Conservation (phyloP, 768 basidiomycete species). For the Amanita jacksonii region DNA sequence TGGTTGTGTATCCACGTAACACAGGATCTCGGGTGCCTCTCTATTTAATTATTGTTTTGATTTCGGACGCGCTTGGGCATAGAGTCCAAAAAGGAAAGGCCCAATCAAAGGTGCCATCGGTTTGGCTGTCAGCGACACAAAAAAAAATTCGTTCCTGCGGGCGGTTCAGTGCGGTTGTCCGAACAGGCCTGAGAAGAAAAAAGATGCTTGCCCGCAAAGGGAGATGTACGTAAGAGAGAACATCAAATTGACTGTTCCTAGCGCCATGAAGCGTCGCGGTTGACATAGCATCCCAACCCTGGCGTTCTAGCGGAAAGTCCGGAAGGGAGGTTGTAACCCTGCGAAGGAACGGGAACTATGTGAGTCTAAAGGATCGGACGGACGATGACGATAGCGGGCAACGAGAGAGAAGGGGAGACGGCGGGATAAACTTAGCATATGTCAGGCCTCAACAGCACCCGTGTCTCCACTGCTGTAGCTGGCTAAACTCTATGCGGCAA, state of each 20-base stretch:
- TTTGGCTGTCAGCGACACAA: too few species aligned
- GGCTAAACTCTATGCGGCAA: background rate
- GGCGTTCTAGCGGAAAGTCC: too few species aligned
- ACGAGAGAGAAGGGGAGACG: too few species aligned
- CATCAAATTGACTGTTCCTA: background rate
- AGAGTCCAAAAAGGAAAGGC: too few species aligned
- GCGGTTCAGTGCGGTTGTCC: background rate
- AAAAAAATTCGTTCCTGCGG: background rate
- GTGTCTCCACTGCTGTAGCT: background rate
- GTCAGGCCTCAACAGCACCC: too few species aligned
- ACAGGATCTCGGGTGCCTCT: constrained; percentile 1
- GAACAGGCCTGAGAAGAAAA: background rate
- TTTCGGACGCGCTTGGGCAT: background rate
- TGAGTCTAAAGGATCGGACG: too few species aligned
- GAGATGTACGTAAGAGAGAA: background rate
- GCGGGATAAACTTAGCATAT: too few species aligned
- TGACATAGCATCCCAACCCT: background rate
- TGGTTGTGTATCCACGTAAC: background rate
- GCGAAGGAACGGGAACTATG: too few species aligned
- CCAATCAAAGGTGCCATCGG: too few species aligned
- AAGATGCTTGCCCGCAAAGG: background rate
- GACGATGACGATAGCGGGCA: too few species aligned
- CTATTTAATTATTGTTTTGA: background rate
- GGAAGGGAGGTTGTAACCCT: too few species aligned
- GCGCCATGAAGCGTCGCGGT: constrained; percentile 1